Conservation (phyloP, 169 alveolate species). For the Cryptosporidium parvum region DNA sequence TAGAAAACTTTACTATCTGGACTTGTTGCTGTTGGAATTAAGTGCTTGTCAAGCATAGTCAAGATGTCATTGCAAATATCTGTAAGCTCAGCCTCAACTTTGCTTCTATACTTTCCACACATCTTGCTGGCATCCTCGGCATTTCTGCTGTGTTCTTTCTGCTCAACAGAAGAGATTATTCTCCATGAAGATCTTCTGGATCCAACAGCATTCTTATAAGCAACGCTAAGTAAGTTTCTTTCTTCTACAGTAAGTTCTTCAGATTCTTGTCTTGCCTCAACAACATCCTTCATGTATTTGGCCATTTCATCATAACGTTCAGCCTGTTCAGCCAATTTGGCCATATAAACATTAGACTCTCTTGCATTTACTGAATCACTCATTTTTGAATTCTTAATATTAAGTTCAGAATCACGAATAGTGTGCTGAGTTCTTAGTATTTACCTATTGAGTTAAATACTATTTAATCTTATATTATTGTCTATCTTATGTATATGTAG, state of each 20-base stretch:
- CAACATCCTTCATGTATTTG: constrained; percentile 84
- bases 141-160: constrained; percentile 95
- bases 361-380: constrained; percentile 59
- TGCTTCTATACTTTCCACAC: constrained; percentile 93
- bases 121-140: constrained; percentile 90
- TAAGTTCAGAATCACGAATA: constrained; percentile 75
- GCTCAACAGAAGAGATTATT: constrained; percentile 94
- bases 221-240: constrained; percentile 96
- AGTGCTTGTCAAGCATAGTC: constrained; percentile 88
- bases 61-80: constrained; percentile 93
- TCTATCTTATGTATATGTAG: background rate
- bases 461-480: background rate
- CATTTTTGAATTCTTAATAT: constrained; percentile 16
- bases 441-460: background rate
- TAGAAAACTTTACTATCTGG: constrained; percentile 96
- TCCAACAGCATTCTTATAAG: constrained; percentile 98
- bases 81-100: constrained; percentile 94
- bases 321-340: constrained; percentile 99
- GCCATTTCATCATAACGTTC: constrained; percentile 99
- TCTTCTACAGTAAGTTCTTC: constrained; percentile 95
- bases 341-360: constrained; percentile 84
- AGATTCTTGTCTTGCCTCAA: constrained; percentile 77
- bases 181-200: constrained; percentile 99
- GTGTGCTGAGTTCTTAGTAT: constrained; percentile 4
- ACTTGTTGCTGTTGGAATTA: constrained; percentile 91